phyloP scores from a whole-genome alignment of 495 filamentous ascomycete genomes.

The Penicillium flavigenum region DNA sequence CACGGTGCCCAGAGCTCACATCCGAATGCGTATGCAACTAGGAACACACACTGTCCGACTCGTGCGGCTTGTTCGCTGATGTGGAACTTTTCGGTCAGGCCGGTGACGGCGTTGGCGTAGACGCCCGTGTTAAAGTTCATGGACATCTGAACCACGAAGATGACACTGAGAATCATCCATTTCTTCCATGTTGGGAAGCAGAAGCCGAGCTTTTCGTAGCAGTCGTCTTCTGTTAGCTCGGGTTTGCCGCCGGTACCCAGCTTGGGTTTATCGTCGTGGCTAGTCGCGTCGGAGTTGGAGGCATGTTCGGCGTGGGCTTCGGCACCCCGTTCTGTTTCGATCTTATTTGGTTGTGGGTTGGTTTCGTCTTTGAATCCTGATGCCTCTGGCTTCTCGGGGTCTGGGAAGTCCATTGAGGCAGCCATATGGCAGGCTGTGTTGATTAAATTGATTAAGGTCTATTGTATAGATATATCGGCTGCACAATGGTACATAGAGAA shows the following conservation, averaged over 20 bases:
- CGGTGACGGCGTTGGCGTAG: constrained; percentile 63
- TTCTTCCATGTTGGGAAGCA: constrained; percentile 66
- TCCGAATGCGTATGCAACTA: constrained; percentile 73
- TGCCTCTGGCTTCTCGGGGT: background rate
- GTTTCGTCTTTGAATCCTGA: background rate
- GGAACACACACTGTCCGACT: constrained; percentile 66
- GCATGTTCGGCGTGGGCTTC: constrained; percentile 24
- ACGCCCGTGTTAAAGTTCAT: constrained; percentile 85
- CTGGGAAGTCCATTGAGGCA: background rate
- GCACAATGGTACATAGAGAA: background rate
- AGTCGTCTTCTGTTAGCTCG: constrained; percentile 62
- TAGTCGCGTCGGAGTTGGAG: constrained; percentile 17
- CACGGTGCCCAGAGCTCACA: constrained; percentile 84
- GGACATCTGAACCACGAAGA: constrained; percentile 74
- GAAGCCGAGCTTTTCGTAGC: constrained; percentile 63
- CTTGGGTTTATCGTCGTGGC: constrained; percentile 14
- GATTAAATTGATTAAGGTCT: background rate
- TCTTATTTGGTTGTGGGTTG: background rate
- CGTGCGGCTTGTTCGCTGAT: constrained; percentile 65
- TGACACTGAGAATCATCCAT: constrained; percentile 70
- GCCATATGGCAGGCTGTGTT: background rate
- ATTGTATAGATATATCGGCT: background rate
- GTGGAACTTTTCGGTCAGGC: constrained; percentile 60
- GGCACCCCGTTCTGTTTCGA: constrained; percentile 12
- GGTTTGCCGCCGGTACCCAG: constrained; percentile 42